Evolutionary conservation across 2,329 filamentous ascomycete genomes (phyloP), one percentile per base, ranked within the genome.

Genomic region (Colletotrichum trifolii): DNA sequence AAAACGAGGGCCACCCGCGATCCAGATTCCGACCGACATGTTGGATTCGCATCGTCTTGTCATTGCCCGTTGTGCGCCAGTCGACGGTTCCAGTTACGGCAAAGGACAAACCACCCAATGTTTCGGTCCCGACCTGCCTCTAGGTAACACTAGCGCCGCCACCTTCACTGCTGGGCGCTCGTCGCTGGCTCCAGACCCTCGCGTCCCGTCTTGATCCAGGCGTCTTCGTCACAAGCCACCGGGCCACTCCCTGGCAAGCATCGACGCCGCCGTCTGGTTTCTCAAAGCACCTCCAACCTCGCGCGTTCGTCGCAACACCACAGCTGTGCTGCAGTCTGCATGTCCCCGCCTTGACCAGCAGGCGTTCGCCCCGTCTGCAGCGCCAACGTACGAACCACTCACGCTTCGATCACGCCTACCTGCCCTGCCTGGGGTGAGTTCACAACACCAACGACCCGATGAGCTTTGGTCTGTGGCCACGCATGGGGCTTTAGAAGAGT

Each of bases 281-380:
- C 25, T 25, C 25, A 25, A 25, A 25, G 49, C 36, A 35, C 17
- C 25, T 46, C 46, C 60, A 46, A 36, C 40, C 40, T 57, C 33
- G 35, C 47, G 13, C 17, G 60, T 36, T 53, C 55, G 40, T 64
- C 55, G 48, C 55, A 43, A 48, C 36, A 38, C 12, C 11, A 13
- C 56, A 53, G 36, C 38, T 8, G 11, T 36, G n/a, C 45, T 33
- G 15, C 47, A 10, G 7, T 17, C 17, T 39, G 25, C 25, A 25
- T 25, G 13, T 40, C n/a, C 17, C 35, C 34, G 57, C n/a, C 12
- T n/a, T 25, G 4, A 13, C 34, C 11, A 33, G 17, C 43, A 43
- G 45, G 15, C 25, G 38, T 9, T 49, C 15, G 17, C 33, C 50
- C 25, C 25, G 38, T 35, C 50, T 55, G 50, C 52, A 25, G n/a